Evolutionary conservation across 129 eudicot species (phyloP), one percentile per base, ranked within the genome.

Genomic region (Arctium lappa): DNA sequence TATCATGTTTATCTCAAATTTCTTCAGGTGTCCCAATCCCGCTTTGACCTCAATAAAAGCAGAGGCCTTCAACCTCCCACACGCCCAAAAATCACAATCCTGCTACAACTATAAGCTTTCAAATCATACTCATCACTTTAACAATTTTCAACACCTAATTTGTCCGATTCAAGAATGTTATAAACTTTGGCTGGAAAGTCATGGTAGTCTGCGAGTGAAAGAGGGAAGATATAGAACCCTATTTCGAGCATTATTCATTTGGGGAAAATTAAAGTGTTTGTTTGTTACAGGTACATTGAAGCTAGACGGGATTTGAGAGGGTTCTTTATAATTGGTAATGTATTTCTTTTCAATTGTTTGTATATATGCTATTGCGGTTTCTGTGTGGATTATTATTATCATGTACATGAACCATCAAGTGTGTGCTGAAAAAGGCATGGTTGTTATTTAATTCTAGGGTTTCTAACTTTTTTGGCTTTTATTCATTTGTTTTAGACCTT

Each of bases 251-350:
- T 50, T 76, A 53, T 77, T 8, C 31, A 60, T 73, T 72, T 40
- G 56, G 77, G 73, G 63, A 38, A 70, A 79, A 8, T 5, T 60
- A 33, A 73, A 40, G 15, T 76, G 1, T 0, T 10, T 44, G 53
- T 77, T 76, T 77, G 30, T 72, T 27, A 63, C 12, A 44, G 81
- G 82, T 87, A 2, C 84, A 83, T 75, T 90, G 89, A 85, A 87
- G 79, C 86, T 85, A 86, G 89, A 87, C 83, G 62, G 66, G 37
- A 65, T 80, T 79, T 75, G 63, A 37, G 71, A 69, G 73, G 42
- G 77, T 10, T 56, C 6, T 82, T 4, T 18, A 22, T 31, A 32
- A 69, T 69, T 18, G 83, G 83, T 80, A 71, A 46, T 10, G 82
- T 50, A 8, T 66, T 44, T 87, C 46, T 71, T 74, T 73, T 78